Conservation (phyloP, 352 stramenopile genomes). For the Phytophthora agathidicida region DNA sequence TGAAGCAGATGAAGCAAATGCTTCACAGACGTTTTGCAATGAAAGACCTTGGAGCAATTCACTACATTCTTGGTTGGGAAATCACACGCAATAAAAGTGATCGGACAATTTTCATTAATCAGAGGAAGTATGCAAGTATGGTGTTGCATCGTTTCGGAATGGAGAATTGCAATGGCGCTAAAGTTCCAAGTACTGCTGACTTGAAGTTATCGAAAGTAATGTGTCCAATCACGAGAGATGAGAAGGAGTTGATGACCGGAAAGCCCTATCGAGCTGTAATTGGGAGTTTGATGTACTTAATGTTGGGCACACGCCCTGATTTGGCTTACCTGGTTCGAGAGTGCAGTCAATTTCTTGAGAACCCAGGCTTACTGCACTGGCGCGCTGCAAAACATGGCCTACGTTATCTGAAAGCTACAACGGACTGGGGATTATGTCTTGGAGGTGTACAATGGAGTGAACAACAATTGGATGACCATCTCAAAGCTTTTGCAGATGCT, state of each 20-base stretch:
- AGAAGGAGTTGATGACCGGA: not conserved
- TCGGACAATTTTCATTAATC: conserved; percentile 15
- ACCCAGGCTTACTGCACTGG: conserved; percentile 20
- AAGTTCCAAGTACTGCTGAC: conserved; percentile 7
- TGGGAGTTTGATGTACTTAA: conserved; percentile 21
- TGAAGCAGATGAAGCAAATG: conserved; percentile 16
- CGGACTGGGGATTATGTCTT: conserved; percentile 6
- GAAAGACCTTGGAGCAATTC: conserved; percentile 23
- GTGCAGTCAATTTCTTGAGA: conserved; percentile 28
- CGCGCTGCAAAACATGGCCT: conserved; percentile 10
- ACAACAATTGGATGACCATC: conserved; percentile 6
- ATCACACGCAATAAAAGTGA: conserved; percentile 7
- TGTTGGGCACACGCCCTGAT: conserved; percentile 22
- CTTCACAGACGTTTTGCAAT: conserved; percentile 15
- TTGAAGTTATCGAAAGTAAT: conserved; percentile 23
- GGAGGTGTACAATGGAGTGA: not conserved
- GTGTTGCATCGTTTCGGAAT: conserved; percentile 26
- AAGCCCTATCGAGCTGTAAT: conserved; percentile 14
- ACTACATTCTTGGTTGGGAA: conserved; percentile 34
- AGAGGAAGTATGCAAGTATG: conserved; percentile 17
- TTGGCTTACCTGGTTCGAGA: conserved; percentile 12
- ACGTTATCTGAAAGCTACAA: conserved; percentile 10
- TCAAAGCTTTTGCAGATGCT: conserved; percentile 15
- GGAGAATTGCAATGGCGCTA: conserved; percentile 19
- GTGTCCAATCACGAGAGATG: conserved; percentile 14